These are phyloP conservation scores for Suhomyces vadensis DNA, from an alignment of 805 yeast genomes.

Conservation along the genomic window DNA sequence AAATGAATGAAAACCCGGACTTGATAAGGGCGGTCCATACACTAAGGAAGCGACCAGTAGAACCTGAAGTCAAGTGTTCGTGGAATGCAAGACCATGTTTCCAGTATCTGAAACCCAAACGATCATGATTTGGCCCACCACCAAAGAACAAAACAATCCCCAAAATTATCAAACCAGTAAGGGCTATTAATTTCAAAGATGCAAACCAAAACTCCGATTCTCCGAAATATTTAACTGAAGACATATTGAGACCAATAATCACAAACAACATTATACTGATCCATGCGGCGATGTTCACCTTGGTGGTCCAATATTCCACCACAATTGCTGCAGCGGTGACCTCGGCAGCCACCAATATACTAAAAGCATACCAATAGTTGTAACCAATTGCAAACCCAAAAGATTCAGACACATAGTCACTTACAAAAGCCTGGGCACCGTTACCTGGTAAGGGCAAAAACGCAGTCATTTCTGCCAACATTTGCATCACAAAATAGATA, in stretches of 20 bases:
- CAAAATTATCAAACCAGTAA: slow-evolving; percentile 33
- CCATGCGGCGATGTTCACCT: slow-evolving; percentile 40
- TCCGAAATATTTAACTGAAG: slow-evolving; percentile 35
- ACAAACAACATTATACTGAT: slow-evolving; percentile 34
- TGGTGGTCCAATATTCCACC: slow-evolving; percentile 35
- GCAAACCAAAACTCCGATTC: slow-evolving; percentile 41
- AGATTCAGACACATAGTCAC: slow-evolving; percentile 28
- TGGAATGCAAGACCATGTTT: slow-evolving; percentile 34
- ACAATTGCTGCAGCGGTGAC: slow-evolving; percentile 45
- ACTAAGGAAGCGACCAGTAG: slow-evolving; percentile 22
- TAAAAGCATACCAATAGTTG: slow-evolving; percentile 36
- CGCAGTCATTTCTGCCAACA: slow-evolving; percentile 35
- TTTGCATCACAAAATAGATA: slow-evolving; percentile 32
- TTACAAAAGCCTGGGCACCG: slow-evolving; percentile 33
- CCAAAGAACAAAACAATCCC: slow-evolving; percentile 40
- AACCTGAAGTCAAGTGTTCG: slow-evolving; percentile 40
- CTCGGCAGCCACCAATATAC: slow-evolving; percentile 37
- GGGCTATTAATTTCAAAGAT: slow-evolving; percentile 30
- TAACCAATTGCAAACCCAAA: slow-evolving; percentile 37
- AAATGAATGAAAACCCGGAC: slow-evolving; percentile 29
- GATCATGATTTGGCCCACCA: slow-evolving; percentile 39
- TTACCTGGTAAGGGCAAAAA: slow-evolving; percentile 37
- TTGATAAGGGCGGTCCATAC: slow-evolving; percentile 28
- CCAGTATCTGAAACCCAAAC: slow-evolving; percentile 50
- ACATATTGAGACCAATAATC: slow-evolving; percentile 26